Percentiles rank a stretch among this genome's conserved stretches.
Conservation (phyloP, 441 rosid genomes). For the Brassica balearica region DNA sequence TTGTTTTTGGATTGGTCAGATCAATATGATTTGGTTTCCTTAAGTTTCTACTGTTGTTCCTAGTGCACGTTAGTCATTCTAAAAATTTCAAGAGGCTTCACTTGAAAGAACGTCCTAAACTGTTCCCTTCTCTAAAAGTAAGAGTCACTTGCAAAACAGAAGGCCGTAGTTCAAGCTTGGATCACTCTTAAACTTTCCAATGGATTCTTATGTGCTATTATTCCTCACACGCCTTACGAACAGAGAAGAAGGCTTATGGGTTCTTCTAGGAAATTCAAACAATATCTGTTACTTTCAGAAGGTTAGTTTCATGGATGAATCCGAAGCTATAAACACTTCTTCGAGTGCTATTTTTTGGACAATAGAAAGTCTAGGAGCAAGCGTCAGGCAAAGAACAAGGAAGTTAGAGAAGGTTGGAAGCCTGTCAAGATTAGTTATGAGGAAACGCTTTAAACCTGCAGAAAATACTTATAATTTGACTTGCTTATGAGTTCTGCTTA, state of each 20-base stretch:
- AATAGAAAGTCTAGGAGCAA: constrained; percentile 82
- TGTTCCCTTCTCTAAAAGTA: constrained; percentile 78
- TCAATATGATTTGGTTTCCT: neutral
- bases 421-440: constrained; percentile 79
- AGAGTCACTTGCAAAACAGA: constrained; percentile 85
- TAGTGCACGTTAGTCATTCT: constrained; percentile 64
- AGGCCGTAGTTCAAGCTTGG: constrained; percentile 84
- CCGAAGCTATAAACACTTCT: constrained; percentile 71
- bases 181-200: constrained; percentile 69
- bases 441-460: constrained; percentile 69
- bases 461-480: constrained; percentile 81
- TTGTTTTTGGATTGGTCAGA: neutral
- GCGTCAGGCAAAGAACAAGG: constrained; percentile 59
- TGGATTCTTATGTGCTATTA: constrained; percentile 62
- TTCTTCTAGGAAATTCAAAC: constrained; percentile 78
- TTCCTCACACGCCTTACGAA: constrained; percentile 73
- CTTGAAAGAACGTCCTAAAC: constrained; percentile 67
- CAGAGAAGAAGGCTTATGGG: constrained; percentile 90
- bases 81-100: constrained; percentile 67
- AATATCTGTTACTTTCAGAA: constrained; percentile 89
- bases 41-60: neutral
- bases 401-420: constrained; percentile 72
- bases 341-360: constrained; percentile 80
- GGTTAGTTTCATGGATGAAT: constrained; percentile 89
- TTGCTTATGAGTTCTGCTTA: constrained; percentile 61